Evolutionary conservation across 306 rosid genomes (phyloP), one percentile per base, ranked within the genome.

Genomic region (Arachis hypogaea): DNA sequence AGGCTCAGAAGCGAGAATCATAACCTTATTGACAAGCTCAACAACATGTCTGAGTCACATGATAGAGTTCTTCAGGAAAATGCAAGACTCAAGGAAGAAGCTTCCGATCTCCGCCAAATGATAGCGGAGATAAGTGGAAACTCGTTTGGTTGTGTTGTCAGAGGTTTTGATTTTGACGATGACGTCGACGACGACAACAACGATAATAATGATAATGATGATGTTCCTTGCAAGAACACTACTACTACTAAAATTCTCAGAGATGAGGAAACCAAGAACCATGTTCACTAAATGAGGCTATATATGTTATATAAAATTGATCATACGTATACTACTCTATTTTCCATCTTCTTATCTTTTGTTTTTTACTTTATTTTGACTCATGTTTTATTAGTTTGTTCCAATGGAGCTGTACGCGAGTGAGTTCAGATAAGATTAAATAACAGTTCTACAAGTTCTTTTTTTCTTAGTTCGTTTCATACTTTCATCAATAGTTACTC

Each of bases 1-100:
- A 74, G 90, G 28, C 93, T 92, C 12, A 77, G 97, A 59, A 74
- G 82, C 11, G 92, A 89, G 80, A 92, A 92, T 67, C 82, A 89
- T 41, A 75, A 9, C 59, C 90, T 92, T 45, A 40, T 88, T 44
- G 86, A 85, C 56, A 86, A 79, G 75, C 83, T 92, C 49, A 86
- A 84, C 82, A 83, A 75, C 47, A 73, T 82, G 22, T 86, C 88
- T 5, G 89, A 88, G 41, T 66, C 79, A 55, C 92, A 88, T 74
- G 96, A 88, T 14, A 80, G 10, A 66, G 85, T 69, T 70, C 44
- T 86, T 63, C 84, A 80, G 69, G 98, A 92, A 72, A 92, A 89
- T 78, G 80, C 82, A 45, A 22, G 71, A 9, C 93, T 92, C 77
- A 86, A 81, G 28, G 96, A 84, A 74, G 92, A 92, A 73, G 40